Conservation (phyloP, 2,329 filamentous ascomycete genomes). For the Xylariaceae sp. region DNA sequence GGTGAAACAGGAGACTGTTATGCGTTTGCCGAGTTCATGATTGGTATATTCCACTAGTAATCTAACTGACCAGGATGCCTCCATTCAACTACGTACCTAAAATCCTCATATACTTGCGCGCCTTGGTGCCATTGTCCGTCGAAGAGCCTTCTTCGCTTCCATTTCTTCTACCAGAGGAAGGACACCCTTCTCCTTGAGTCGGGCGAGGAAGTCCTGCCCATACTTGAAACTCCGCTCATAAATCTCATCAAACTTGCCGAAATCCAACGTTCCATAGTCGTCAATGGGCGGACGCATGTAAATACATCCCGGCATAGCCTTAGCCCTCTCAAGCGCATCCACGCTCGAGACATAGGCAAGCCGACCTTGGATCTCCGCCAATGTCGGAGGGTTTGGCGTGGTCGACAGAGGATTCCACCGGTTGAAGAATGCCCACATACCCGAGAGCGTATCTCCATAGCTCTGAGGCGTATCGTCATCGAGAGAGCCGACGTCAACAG, state of each 20-base stretch:
- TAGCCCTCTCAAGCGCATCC: slow-evolving; percentile 89
- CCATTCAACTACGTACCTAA: not conserved
- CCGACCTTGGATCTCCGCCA: slow-evolving; percentile 92
- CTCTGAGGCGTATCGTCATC: slow-evolving; percentile 88
- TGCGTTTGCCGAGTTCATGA: not conserved
- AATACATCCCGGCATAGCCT: slow-evolving; percentile 81
- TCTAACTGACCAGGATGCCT: not conserved
- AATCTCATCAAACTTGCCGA: slow-evolving; percentile 96
- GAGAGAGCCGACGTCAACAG: slow-evolving; percentile 86
- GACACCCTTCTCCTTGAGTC: slow-evolving; percentile 71
- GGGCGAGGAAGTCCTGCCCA: slow-evolving; percentile 72
- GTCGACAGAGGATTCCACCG: slow-evolving; percentile 94
- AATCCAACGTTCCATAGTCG: slow-evolving; percentile 87
- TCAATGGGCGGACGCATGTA: slow-evolving; percentile 98
- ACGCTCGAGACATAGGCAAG: slow-evolving; percentile 93
- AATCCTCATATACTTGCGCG: slow-evolving; percentile 63
- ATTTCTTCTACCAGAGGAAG: slow-evolving; percentile 66
- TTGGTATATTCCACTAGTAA: not conserved
- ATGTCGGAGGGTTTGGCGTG: slow-evolving; percentile 84
- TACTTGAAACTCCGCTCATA: slow-evolving; percentile 84
- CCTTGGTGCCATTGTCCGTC: slow-evolving; percentile 73
- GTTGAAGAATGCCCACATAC: slow-evolving; percentile 91
- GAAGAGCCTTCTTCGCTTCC: slow-evolving; percentile 69
- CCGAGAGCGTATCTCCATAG: slow-evolving; percentile 91
- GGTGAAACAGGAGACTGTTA: not conserved